Conservation (phyloP, 2,329 filamentous ascomycete genomes). For the Neofusicoccum sp. region DNA sequence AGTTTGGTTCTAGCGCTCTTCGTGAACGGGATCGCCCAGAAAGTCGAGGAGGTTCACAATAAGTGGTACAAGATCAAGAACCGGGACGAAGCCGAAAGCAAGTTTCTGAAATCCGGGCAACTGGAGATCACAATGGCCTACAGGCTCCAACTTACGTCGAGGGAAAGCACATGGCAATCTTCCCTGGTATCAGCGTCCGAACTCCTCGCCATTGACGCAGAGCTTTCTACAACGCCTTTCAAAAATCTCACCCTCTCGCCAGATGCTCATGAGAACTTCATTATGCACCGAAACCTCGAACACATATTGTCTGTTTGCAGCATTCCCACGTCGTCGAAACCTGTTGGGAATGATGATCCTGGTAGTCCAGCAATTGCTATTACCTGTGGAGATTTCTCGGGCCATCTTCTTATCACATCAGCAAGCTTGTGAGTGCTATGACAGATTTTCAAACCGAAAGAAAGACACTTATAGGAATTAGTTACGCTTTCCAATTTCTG, state of each 20-base stretch:
- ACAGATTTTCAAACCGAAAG: not conserved
- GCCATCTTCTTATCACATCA: conserved; percentile 20
- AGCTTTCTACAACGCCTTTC: not conserved
- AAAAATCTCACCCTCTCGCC: not conserved
- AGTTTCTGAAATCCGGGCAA: not conserved
- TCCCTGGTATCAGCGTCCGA: not conserved
- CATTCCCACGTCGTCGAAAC: conserved; percentile 3
- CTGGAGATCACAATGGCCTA: conserved; percentile 15
- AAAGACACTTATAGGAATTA: not conserved
- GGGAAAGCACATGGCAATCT: not conserved
- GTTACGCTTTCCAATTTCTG: conserved; percentile 2
- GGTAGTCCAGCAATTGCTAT: conserved; percentile 9
- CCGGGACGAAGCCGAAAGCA: not conserved
- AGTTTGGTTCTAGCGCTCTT: not conserved
- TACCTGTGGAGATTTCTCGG: conserved; percentile 25
- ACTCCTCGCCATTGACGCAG: not conserved
- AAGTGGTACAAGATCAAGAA: conserved; percentile 14
- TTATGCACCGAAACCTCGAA: conserved; percentile 21
- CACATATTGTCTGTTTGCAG: conserved; percentile 25
- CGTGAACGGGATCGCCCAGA: not conserved
- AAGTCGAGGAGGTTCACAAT: conserved; percentile 8
- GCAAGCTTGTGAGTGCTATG: conserved; percentile 20
- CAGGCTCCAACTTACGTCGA: not conserved
- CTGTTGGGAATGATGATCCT: too few species aligned
- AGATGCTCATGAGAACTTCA: conserved; percentile 16